These are phyloP conservation scores for Trichocomaceae sp. DNA, from an alignment of 2,329 filamentous ascomycete species.

Conservation along the genomic window DNA sequence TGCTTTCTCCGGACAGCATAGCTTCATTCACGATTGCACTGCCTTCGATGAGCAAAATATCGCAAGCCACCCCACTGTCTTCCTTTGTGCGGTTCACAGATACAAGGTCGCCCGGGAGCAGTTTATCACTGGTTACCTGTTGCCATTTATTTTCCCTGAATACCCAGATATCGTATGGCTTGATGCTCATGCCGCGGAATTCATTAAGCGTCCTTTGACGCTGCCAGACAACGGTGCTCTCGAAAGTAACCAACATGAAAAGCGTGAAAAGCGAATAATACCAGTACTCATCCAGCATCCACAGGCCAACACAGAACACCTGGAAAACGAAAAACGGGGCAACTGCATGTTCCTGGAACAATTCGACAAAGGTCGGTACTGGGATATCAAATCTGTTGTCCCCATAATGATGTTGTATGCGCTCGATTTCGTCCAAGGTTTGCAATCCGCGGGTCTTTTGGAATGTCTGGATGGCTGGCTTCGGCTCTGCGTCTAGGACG, in stretches of 20 bases:
- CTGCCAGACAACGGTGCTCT: constrained; percentile 99
- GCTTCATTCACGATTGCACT: constrained; percentile 98
- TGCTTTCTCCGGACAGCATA: constrained; percentile 98
- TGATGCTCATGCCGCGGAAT: constrained; percentile 98
- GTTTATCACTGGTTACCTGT: constrained; percentile 80
- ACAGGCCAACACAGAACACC: constrained; percentile 94
- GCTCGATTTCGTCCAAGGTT: constrained; percentile 66
- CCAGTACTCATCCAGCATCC: constrained; percentile 99
- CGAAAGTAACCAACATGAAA: constrained; percentile 95
- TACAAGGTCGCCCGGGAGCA: constrained; percentile 87
- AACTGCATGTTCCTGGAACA: constrained; percentile 97
- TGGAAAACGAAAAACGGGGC: constrained; percentile 99
- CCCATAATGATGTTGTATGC: constrained; percentile 87
- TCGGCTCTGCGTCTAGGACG: constrained; percentile 76
- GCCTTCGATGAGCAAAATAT: constrained; percentile 92
- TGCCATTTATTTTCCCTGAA: constrained; percentile 82
- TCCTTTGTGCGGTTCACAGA: constrained; percentile 93
- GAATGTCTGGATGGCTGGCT: constrained; percentile 69
- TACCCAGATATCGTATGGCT: constrained; percentile 92
- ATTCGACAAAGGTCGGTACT: constrained; percentile 87
- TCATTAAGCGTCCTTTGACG: constrained; percentile 90
- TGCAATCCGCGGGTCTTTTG: constrained; percentile 72
- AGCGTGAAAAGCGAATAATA: constrained; percentile 99
- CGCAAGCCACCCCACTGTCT: constrained; percentile 91
- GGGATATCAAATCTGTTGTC: constrained; percentile 96